Conservation (phyloP, 345 rosid genomes). For the Gossypium sturtianum region DNA sequence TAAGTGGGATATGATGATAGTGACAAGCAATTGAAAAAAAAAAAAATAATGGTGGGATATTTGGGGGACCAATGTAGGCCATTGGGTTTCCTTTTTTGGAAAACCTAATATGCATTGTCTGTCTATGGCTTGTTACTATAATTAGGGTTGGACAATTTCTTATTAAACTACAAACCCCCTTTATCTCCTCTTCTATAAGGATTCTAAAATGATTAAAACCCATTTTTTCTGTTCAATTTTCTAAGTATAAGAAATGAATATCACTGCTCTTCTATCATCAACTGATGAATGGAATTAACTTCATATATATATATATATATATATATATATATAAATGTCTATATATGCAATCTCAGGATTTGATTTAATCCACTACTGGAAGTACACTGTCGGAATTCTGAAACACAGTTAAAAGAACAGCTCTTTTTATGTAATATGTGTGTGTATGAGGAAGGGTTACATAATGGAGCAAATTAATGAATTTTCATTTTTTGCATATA, state of each 20-base stretch:
- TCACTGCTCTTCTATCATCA: background rate
- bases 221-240: background rate
- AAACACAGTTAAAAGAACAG: too few species aligned
- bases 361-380: too few species aligned
- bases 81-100: background rate
- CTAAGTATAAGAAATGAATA: background rate
- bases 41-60: background rate
- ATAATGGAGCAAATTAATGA: too few species aligned
- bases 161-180: background rate
- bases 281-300: background rate
- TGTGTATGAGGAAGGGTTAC: too few species aligned
- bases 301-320: too few species aligned
- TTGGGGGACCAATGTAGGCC: conserved; percentile 1
- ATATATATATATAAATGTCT: too few species aligned
- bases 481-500: too few species aligned
- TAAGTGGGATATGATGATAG: conserved; percentile 1
- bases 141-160: background rate
- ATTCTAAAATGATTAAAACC: background rate
- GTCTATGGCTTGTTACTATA: background rate
- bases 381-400: too few species aligned
- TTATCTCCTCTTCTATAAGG: background rate
- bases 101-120: conserved; percentile 10
- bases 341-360: too few species aligned
- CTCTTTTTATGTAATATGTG: too few species aligned
- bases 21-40: conserved; percentile 1